phyloP scores from a whole-genome alignment of 2,329 filamentous ascomycete genomes.

The Cladosporium velox region DNA sequence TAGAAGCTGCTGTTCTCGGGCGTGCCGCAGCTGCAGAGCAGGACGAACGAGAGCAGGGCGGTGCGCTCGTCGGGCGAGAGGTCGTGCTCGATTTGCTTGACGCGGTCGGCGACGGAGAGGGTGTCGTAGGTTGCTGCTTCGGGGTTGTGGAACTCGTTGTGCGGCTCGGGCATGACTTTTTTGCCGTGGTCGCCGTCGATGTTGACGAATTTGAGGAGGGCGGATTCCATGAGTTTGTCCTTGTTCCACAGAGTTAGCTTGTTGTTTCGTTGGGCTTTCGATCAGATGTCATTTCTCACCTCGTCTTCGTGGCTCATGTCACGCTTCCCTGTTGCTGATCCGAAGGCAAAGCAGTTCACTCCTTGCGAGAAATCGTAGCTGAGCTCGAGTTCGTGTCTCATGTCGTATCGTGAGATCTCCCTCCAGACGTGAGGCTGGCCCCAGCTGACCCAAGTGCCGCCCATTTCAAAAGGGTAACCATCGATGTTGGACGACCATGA shows the following conservation, averaged over 20 bases:
- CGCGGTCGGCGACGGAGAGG: not conserved
- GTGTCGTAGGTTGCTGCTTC: not conserved
- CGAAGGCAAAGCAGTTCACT: not conserved
- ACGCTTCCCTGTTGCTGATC: not conserved
- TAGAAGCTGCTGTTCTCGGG: not conserved
- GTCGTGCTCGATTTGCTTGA: slow-evolving; percentile 2
- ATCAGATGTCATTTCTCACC: not conserved
- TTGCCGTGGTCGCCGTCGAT: slow-evolving; percentile 11
- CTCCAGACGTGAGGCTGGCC: slow-evolving; percentile 36
- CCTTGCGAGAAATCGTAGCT: not conserved
- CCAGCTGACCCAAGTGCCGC: slow-evolving; percentile 51
- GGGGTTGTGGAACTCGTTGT: not conserved
- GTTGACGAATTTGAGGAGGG: slow-evolving; percentile 6
- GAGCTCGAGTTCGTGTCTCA: slow-evolving; percentile 3
- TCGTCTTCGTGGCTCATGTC: slow-evolving; percentile 3
- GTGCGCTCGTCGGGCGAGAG: not conserved
- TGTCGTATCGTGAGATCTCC: slow-evolving; percentile 35
- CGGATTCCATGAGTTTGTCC: slow-evolving; percentile 6
- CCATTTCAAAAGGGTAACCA: slow-evolving; percentile 52
- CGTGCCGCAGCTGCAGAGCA: not conserved
- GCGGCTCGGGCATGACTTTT: not conserved
- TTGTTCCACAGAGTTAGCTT: not conserved
- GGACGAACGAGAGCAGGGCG: not conserved
- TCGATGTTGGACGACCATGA: slow-evolving; percentile 50
- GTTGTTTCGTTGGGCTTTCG: not conserved